A percentile compares a stretch with the other conserved stretches of the same genome.
These are phyloP conservation scores for Boletus sp. DNA, from an alignment of 1,284 basidiomycete genomes.

Conservation along the genomic window DNA sequence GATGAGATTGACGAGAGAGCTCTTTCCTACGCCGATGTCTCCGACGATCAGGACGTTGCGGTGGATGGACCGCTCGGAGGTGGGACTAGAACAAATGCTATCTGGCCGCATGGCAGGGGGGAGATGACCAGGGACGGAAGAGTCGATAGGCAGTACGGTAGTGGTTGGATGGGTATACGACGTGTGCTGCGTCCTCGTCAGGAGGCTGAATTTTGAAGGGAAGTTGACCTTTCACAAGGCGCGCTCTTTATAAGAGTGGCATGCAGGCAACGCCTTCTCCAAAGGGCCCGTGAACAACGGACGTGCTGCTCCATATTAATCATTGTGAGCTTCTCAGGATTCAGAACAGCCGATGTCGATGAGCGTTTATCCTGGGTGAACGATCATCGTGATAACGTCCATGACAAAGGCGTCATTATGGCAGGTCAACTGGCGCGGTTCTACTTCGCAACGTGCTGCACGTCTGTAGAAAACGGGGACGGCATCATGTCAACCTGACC, in stretches of 20 bases:
- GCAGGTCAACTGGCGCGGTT: neutral
- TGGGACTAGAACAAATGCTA: slow-evolving; percentile 20
- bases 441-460: too few species aligned
- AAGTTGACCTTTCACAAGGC: neutral
- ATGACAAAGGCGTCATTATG: neutral
- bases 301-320: slow-evolving; percentile 1
- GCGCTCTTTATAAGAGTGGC: slow-evolving; percentile 15
- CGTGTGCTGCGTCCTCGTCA: slow-evolving; percentile 4
- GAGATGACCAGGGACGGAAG: neutral
- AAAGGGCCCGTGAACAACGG: slow-evolving; percentile 13
- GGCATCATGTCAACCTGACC: too few species aligned
- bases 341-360: slow-evolving; percentile 3
- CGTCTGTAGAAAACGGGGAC: neutral
- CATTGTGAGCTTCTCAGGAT: slow-evolving; percentile 14
- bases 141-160: slow-evolving; percentile 5
- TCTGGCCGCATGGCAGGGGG: slow-evolving; percentile 16
- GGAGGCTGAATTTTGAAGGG: slow-evolving; percentile 4
- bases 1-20: slow-evolving; percentile 33
- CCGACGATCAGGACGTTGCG: slow-evolving; percentile 31
- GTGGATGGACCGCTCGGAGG: slow-evolving; percentile 7
- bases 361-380: slow-evolving; percentile 10
- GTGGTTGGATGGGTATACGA: neutral
- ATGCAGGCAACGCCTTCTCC: slow-evolving; percentile 1
- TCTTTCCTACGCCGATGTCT: slow-evolving; percentile 32
- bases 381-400: neutral